These are phyloP conservation scores for Populus hybrid DNA, from an alignment of 441 rosid genomes.

Conservation along the genomic window DNA sequence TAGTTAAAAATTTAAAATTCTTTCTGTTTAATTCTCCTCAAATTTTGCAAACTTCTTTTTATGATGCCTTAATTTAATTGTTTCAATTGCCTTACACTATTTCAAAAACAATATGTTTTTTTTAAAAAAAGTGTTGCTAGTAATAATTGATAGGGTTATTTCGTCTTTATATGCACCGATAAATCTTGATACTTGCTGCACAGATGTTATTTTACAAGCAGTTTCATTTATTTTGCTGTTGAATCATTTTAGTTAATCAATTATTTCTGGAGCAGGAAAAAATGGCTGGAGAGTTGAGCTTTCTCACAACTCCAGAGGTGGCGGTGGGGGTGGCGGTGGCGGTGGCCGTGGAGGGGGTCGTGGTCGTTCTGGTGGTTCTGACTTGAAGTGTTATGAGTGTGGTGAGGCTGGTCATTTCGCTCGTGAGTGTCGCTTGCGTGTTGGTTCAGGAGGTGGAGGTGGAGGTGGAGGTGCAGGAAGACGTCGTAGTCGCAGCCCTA, in stretches of 20 bases:
- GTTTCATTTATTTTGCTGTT: neutral
- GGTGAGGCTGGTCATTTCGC: conserved; percentile 98
- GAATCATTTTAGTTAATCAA: neutral
- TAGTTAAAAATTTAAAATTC: neutral
- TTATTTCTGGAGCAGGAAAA: conserved; percentile 48
- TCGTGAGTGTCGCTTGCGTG: conserved; percentile 65
- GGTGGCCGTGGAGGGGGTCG: conserved; percentile 42
- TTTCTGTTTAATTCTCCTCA: neutral
- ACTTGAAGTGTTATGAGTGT: conserved; percentile 92
- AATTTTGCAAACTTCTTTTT: neutral
- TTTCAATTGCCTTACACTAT: neutral
- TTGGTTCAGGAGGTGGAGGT: conserved; percentile 54
- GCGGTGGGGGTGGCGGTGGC: conserved; percentile 46
- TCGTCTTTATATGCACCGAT: neutral
- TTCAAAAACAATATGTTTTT: neutral
- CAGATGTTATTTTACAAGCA: neutral
- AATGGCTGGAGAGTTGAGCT: conserved; percentile 98
- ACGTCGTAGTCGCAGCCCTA: conserved; percentile 83
- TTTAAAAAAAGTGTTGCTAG: neutral
- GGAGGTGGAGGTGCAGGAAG: conserved; percentile 47
- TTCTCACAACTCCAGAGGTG: conserved; percentile 70
- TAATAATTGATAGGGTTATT: neutral
- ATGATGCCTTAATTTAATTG: neutral
- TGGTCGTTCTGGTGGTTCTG: conserved; percentile 70
- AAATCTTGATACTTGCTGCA: neutral